Evolutionary conservation across 2,329 filamentous ascomycete species (phyloP), one percentile per base, ranked within the genome.

Genomic region (Verticillium isaacii): DNA sequence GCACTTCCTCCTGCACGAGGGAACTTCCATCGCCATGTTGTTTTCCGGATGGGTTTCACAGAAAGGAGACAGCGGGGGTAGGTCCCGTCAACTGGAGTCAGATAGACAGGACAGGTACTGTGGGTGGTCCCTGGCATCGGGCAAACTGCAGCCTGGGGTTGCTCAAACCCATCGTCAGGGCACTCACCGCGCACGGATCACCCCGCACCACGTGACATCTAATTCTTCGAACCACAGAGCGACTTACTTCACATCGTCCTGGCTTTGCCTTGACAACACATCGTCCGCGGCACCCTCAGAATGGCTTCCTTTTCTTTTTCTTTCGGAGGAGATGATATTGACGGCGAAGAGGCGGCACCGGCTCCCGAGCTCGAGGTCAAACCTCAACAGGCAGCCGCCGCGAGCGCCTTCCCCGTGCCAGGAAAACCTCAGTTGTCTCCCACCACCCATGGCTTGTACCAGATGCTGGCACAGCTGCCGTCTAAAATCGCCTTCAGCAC

Each of bases 401-500:
- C 74, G 60, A 77, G 79, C 65, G 86, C 86, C 17, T 89, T 89
- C 67, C 86, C 86, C 5, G 82, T 89, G 29, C 76, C 82, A 57
- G 86, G 86, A 62, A 86, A 87, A 66, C 81, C 85, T 61, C 79
- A 86, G 60, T 79, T 89, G 4, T 79, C 81, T 11, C 79, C 86
- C 9, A 75, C 74, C n/a, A 72, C 72, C 57, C 86, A 89, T 71
- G 73, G 77, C 60, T 68, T 88, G 36, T 68, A 74, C 19, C 69
- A 75, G 3, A 79, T 89, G 71, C 74, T 89, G n/a, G 73, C 78
- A 3, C 74, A 74, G 61, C 80, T 94, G 56, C 91, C 91, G 0
- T 90, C 89, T 61, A 91, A 91, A 73, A 83, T 95, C 60, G 87
- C 89, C 19, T 94, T 89, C 74, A 80, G 83, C 68, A 81, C 80